Conservation (phyloP, 345 rosid genomes). For the Stellera chamaejasme region DNA sequence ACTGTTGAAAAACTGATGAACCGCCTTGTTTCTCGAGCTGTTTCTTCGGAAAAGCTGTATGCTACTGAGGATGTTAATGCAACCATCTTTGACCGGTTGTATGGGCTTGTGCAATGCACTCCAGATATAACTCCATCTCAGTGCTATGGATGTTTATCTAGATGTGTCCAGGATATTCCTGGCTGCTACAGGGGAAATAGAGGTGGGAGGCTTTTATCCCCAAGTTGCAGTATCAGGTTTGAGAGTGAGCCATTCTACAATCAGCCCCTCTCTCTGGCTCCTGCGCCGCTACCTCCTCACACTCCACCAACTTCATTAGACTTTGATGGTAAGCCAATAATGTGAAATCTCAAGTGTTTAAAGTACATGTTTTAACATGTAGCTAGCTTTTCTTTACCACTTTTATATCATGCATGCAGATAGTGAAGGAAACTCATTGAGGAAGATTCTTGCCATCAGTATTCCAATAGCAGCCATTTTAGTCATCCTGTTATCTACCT, state of each 20-base stretch:
- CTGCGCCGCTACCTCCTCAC: neutral
- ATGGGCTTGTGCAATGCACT: slow-evolving; percentile 26
- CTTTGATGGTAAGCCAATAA: slow-evolving; percentile 10
- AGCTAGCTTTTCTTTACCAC: too few relatives aligned
- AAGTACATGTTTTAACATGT: neutral
- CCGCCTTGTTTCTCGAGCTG: neutral
- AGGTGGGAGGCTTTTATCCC: slow-evolving; percentile 13
- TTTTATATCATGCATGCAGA: slow-evolving; percentile 5
- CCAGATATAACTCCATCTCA: slow-evolving; percentile 17
- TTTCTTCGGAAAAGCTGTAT: slow-evolving; percentile 5
- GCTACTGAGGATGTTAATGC: slow-evolving; percentile 5
- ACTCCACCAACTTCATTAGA: slow-evolving; percentile 11
- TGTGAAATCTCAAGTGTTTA: neutral
- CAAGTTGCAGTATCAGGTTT: slow-evolving; percentile 18
- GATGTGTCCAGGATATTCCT: neutral
- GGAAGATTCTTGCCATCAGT: slow-evolving; percentile 11
- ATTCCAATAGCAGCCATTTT: slow-evolving; percentile 6
- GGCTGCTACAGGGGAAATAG: neutral
- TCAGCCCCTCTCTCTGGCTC: neutral
- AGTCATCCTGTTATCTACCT: slow-evolving; percentile 6
- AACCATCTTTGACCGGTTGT: neutral
- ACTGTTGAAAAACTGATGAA: neutral
- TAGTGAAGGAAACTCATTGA: neutral
- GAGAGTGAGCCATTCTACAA: slow-evolving; percentile 18
- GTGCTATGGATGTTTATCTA: slow-evolving; percentile 14